Base-by-base conservation (phyloP, 164 flowering plant genomes). In the Taxillus chinensis region DNA sequence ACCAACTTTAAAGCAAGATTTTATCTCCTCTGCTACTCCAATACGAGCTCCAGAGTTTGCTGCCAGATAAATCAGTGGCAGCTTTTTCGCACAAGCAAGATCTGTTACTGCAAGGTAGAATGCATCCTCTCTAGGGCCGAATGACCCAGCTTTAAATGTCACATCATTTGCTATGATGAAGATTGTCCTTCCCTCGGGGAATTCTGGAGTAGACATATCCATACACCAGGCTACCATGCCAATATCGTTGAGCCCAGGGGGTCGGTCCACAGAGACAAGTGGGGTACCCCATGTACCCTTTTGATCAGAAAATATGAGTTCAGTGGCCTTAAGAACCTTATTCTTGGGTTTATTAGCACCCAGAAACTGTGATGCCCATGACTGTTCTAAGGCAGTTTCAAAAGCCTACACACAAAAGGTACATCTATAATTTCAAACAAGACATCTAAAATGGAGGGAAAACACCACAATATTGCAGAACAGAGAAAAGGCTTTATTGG, bases 171-270 rank as follows among this genome's bases (percentile, higher is more conserved):
- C 70, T 12, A 95, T 84, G 37, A 89, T 60, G 55, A 89, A 57
- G 60, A 95, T 77, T 59, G 77, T 82, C 68, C 99, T 77, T 64
- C 99, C 99, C 61, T 67, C 64, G 43, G 99, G 98, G 59, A 91
- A 95, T 70, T 95, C 99, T 2, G 99, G 99, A 40, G 96, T 95
- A 57, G 67, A 81, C 92, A 95, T 81, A 67, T 91, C 93, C 83
- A 95, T 77, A 53, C 64, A 68, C 99, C 99, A 95, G 38, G 98
- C 99, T 56, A 95, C 90, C 99, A 95, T 91, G 66, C 99, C 99
- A 63, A 95, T 83, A 75, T 95, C 96, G 69, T 91, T 95, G 15
- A 70, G 80, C 12, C 86, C 98, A 45, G 92, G 84, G 63, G 78
- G 73, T 3, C 96, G 93, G 59, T 84, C 84, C 15, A 71, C 76